A percentile compares a stretch with the other conserved stretches of the same genome.
These are phyloP conservation scores for Botrytis medusae DNA, from an alignment of 2,329 filamentous ascomycete species.

Conservation along the genomic window DNA sequence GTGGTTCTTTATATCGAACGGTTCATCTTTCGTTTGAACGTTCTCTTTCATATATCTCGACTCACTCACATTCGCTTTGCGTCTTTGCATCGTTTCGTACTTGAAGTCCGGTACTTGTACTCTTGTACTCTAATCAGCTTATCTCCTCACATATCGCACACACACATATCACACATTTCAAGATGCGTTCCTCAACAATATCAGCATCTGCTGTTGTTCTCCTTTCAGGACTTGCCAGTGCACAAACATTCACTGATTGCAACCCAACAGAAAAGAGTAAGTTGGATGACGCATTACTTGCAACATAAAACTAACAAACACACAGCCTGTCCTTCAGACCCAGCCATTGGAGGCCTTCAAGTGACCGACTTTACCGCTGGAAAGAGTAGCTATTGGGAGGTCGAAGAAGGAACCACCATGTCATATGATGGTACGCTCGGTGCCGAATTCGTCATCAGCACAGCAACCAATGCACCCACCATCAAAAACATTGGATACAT, in stretches of 20 bases:
- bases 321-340: conserved; percentile 44
- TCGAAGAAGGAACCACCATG: conserved; percentile 49
- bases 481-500: conserved; percentile 50
- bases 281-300: background rate
- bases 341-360: conserved; percentile 44
- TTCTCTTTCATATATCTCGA: background rate
- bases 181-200: conserved; percentile 32
- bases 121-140: background rate
- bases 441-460: conserved; percentile 50
- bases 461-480: conserved; percentile 49
- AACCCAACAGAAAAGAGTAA: conserved; percentile 21
- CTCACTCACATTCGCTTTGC: conserved; percentile 12
- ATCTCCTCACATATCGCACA: background rate
- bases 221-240: conserved; percentile 22
- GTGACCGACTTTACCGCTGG: conserved; percentile 47
- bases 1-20: background rate
- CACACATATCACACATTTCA: conserved; percentile 17
- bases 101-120: conserved; percentile 12
- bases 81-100: conserved; percentile 2
- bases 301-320: conserved; percentile 27
- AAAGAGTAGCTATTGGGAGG: conserved; percentile 53
- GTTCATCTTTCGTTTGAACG: conserved; percentile 11
- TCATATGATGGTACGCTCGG: conserved; percentile 44
- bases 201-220: conserved; percentile 25
- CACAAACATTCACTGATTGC: conserved; percentile 24